A percentile compares a stretch with the other conserved stretches of the same genome.
Conservation (phyloP, 2,329 filamentous ascomycete genomes). For the Stachybotrys chartarum region DNA sequence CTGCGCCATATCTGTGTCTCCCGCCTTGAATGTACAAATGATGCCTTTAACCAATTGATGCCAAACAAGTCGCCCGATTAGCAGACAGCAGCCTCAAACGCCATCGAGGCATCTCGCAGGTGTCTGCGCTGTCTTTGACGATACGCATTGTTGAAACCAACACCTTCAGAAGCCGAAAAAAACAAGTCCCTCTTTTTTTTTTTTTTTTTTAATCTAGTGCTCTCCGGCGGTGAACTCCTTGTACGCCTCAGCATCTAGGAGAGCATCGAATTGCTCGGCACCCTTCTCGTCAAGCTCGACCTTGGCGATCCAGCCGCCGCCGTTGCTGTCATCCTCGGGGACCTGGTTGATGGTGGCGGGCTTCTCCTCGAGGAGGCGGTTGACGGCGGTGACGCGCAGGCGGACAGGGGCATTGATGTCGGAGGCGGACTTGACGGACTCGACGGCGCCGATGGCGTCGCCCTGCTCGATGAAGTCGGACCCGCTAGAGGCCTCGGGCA, state of each 20-base stretch:
- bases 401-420: slow-evolving; percentile 88
- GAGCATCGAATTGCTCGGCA: slow-evolving; percentile 59
- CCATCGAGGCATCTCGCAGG: background rate
- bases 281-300: slow-evolving; percentile 65
- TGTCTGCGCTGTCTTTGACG: background rate
- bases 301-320: slow-evolving; percentile 89
- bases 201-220: slow-evolving; percentile 16
- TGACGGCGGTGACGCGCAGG: slow-evolving; percentile 70
- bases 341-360: slow-evolving; percentile 83
- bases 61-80: background rate
- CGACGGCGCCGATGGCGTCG: slow-evolving; percentile 87
- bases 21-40: background rate
- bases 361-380: slow-evolving; percentile 72
- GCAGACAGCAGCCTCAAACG: background rate
- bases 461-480: slow-evolving; percentile 62
- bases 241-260: slow-evolving; percentile 77
- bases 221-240: slow-evolving; percentile 57
- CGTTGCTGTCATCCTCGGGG: slow-evolving; percentile 68
- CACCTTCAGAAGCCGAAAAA: background rate
- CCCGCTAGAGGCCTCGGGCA: slow-evolving; percentile 50
- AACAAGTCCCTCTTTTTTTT: background rate
- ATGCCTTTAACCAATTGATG: background rate
- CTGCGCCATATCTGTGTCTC: slow-evolving; percentile 4
- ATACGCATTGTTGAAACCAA: background rate
- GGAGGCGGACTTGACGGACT: slow-evolving; percentile 97